Conservation (phyloP, 2,329 filamentous ascomycete species). For the Alternaria gansuensis region DNA sequence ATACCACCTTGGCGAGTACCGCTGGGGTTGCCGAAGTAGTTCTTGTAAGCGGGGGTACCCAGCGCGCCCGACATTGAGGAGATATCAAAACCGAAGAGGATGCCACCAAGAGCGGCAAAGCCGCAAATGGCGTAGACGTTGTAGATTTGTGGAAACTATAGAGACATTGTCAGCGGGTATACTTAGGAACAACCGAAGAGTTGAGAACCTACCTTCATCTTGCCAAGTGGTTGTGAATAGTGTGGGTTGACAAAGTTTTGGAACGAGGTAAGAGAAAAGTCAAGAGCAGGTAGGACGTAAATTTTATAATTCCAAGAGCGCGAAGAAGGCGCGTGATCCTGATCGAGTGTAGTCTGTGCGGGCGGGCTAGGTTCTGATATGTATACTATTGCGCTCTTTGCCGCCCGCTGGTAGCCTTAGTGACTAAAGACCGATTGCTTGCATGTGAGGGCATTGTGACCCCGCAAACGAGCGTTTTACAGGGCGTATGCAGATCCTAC, state of each 20-base stretch:
- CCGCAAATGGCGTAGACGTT: slow-evolving; percentile 59
- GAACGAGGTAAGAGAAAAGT: slow-evolving; percentile 7
- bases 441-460: slow-evolving; percentile 24
- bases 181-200: background rate
- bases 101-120: slow-evolving; percentile 67
- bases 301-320: slow-evolving; percentile 24
- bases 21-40: slow-evolving; percentile 50
- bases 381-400: slow-evolving; percentile 24
- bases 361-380: slow-evolving; percentile 14
- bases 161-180: background rate
- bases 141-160: slow-evolving; percentile 54
- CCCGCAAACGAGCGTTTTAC: slow-evolving; percentile 38
- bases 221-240: slow-evolving; percentile 28
- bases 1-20: slow-evolving; percentile 55
- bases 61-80: slow-evolving; percentile 53
- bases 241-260: slow-evolving; percentile 20
- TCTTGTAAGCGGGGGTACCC: slow-evolving; percentile 50
- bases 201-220: slow-evolving; percentile 41
- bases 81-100: slow-evolving; percentile 54
- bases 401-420: slow-evolving; percentile 14
- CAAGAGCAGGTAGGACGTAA: slow-evolving; percentile 1
- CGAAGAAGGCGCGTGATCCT: slow-evolving; percentile 33
- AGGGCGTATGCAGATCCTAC: slow-evolving; percentile 20
- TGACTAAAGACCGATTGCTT: slow-evolving; percentile 8
- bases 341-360: slow-evolving; percentile 24